Base-by-base conservation (phyloP, 306 rosid genomes). In the Ormosia emarginata region DNA sequence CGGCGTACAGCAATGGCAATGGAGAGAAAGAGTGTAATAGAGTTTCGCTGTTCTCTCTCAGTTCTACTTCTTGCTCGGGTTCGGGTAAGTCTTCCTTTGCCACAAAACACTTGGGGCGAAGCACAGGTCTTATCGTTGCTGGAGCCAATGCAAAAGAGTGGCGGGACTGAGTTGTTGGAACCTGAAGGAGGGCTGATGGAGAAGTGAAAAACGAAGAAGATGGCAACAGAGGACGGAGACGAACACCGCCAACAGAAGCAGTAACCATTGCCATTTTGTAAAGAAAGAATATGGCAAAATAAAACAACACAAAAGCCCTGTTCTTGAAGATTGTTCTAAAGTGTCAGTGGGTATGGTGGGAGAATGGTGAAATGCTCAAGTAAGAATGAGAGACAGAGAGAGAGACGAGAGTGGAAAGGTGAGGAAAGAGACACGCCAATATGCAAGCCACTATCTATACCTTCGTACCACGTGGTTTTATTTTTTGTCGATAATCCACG, bases 351-450 rank as follows among this genome's bases (percentile, higher is more conserved):
- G 47, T 66, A 40, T 17, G 32, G 73, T 11, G 36, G 34, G n/a
- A 33, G 65, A 34, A 44, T 1, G 57, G 6, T 5, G 83, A 17
- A 11, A 40, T 7, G 49, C 10, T 70, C 2, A 69, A 5, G 8
- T 24, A 41, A 43, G 32, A 1, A 4, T 8, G n/a, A n/a, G n/a
- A n/a, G n/a, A n/a, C n/a, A n/a, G n/a, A 44, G 75, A 75, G 76
- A n/a, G 53, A 49, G 13, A 43, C 52, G 49, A 13, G 62, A 24
- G 71, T 70, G 88, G 91, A 85, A 79, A 72, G 95, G 97, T 71
- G 64, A 82, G 83, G 82, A 92, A 88, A 83, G 88, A 86, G 96
- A 91, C 98, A 94, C 98, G 97, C 83, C 81, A 41, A 8, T 36
- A 12, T 2, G 62, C 39, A 6, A 7, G 47, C 17, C 32, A 24